Evolutionary conservation across 1,284 basidiomycete genomes (phyloP).

Genomic region (Mycena sp.): DNA sequence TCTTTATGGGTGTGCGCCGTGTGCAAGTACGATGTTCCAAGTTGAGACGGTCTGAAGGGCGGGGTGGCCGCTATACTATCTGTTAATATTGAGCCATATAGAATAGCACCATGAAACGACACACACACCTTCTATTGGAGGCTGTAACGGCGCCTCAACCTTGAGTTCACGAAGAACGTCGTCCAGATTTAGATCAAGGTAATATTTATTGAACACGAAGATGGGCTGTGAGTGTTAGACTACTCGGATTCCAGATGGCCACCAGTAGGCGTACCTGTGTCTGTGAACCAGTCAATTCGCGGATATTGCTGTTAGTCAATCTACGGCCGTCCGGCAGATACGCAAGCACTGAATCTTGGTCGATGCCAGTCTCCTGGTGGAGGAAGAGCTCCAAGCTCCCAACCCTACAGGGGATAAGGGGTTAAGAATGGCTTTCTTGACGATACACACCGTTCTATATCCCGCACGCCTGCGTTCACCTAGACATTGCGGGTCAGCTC

Average conservation of each 20-base stretch:
- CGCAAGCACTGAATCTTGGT: constrained; percentile 72
- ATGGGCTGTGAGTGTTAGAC: constrained; percentile 58
- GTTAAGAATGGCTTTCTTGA: not conserved
- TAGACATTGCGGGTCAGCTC: constrained; percentile 37
- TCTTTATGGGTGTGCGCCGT: constrained; percentile 71
- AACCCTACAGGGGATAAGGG: constrained; percentile 48
- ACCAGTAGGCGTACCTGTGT: constrained; percentile 63
- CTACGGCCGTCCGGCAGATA: constrained; percentile 81
- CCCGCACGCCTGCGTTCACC: constrained; percentile 73
- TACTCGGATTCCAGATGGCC: not conserved
- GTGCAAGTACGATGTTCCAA: constrained; percentile 70
- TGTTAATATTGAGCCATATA: constrained; percentile 38
- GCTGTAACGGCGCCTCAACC: constrained; percentile 69
- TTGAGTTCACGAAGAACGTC: constrained; percentile 67
- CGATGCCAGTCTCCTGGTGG: constrained; percentile 71
- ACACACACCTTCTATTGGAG: constrained; percentile 69
- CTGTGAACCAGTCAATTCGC: constrained; percentile 74
- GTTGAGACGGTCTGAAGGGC: constrained; percentile 71
- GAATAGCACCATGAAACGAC: not conserved
- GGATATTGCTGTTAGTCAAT: constrained; percentile 71
- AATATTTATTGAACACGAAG: constrained; percentile 82
- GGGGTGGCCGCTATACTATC: constrained; percentile 75
- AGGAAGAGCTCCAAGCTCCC: constrained; percentile 73
- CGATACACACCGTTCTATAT: constrained; percentile 73
- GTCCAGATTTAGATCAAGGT: constrained; percentile 72